A percentile compares a stretch with the other conserved stretches of the same genome.
Evolutionary conservation across 2,329 filamentous ascomycete species (phyloP).

Genomic region (Madurella mycetomatis): DNA sequence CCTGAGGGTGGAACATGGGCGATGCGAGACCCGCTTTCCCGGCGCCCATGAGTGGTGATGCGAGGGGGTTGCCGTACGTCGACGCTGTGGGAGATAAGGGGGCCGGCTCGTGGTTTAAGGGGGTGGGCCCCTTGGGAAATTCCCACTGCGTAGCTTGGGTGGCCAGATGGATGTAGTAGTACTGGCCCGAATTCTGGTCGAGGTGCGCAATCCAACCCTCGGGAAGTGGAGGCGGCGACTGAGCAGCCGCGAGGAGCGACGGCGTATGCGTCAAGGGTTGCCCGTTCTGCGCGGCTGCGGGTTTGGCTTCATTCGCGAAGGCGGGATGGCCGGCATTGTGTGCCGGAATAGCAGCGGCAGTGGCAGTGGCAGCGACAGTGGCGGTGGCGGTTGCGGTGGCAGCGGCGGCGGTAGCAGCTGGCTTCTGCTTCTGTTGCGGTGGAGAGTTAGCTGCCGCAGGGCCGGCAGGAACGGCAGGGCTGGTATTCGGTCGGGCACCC

Average conservation of each 20-base stretch:
- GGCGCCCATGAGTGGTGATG: constrained; percentile 62
- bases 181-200: constrained; percentile 92
- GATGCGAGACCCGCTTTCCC: constrained; percentile 68
- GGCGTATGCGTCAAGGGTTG: constrained; percentile 45
- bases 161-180: constrained; percentile 96
- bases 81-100: constrained; percentile 80
- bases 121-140: constrained; percentile 92
- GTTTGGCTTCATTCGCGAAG: constrained; percentile 77
- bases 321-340: constrained; percentile 41
- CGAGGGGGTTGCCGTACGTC: constrained; percentile 69
- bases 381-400: too few relatives aligned
- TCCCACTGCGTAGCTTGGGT: constrained; percentile 98
- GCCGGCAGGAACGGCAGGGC: constrained; percentile 6
- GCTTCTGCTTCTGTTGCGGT: constrained; percentile 19
- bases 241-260: constrained; percentile 54
- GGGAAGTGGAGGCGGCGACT: constrained; percentile 85
- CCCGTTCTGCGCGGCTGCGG: constrained; percentile 39
- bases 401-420: constrained; percentile 14
- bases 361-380: constrained; percentile 14
- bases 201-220: constrained; percentile 98
- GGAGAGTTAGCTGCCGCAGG: constrained; percentile 12
- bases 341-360: constrained; percentile 19
- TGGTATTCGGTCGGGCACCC: constrained; percentile 7
- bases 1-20: constrained; percentile 77
- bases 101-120: constrained; percentile 73